Evolutionary conservation across 441 rosid genomes (phyloP).

Genomic region (Bocquillonia castaneifolia): DNA sequence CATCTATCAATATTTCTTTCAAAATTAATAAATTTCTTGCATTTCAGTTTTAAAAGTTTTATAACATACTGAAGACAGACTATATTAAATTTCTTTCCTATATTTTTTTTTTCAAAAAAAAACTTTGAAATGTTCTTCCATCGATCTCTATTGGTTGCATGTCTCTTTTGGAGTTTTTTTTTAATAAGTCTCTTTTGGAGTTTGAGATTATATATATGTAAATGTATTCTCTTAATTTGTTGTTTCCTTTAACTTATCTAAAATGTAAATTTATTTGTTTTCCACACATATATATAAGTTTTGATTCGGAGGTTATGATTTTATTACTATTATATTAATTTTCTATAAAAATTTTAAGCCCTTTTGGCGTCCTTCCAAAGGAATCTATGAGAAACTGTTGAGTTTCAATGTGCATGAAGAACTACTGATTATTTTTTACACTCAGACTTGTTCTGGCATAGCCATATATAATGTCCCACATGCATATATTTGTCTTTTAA

Average conservation of each 20-base stretch:
- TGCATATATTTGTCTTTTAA: conserved; percentile 8
- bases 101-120: too few species aligned
- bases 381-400: conserved; percentile 17
- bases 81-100: too few species aligned
- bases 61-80: too few species aligned
- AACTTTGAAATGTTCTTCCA: background rate
- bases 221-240: background rate
- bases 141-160: background rate
- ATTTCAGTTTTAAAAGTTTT: too few species aligned
- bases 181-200: background rate
- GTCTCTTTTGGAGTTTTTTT: background rate
- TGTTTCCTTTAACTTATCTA: conserved; percentile 3
- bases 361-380: conserved; percentile 17
- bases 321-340: background rate
- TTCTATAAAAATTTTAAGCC: background rate
- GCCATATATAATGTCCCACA: conserved; percentile 23
- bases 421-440: background rate
- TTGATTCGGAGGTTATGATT: too few species aligned
- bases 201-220: background rate
- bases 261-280: background rate
- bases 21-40: too few species aligned
- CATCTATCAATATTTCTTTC: too few species aligned
- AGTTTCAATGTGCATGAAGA: conserved; percentile 22
- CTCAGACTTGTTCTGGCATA: conserved; percentile 17
- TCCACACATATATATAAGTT: too few species aligned